Conservation (phyloP, 1,139 yeast species). For the Yamadazyma diddensiae region DNA sequence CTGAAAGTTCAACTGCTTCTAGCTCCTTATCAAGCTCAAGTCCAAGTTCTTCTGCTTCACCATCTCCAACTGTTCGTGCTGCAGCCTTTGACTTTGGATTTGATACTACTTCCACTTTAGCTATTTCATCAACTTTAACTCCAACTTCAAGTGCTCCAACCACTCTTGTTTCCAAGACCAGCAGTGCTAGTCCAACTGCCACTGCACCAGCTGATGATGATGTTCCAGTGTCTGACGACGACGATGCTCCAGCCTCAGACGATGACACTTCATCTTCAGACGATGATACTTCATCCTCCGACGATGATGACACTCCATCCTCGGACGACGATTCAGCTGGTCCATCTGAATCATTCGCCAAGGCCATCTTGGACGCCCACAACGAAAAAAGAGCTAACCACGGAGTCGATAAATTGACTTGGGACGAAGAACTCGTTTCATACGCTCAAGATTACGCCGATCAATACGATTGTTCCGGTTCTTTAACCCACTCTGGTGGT, state of each 20-base stretch:
- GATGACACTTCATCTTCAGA: slow-evolving; percentile 8
- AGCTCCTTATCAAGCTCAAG: slow-evolving; percentile 5
- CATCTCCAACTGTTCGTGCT: slow-evolving; percentile 2
- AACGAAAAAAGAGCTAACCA: slow-evolving; percentile 67
- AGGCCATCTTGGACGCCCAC: slow-evolving; percentile 54
- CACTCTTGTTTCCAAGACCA: slow-evolving; percentile 13
- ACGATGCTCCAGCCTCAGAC: slow-evolving; percentile 6
- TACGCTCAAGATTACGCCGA: slow-evolving; percentile 71
- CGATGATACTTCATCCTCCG: slow-evolving; percentile 3
- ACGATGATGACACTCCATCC: slow-evolving; percentile 5
- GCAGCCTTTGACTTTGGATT: slow-evolving; percentile 1
- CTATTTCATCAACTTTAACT: slow-evolving; percentile 5
- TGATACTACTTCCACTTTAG: slow-evolving; percentile 2
- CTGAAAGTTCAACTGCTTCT: not conserved
- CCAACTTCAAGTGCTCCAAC: slow-evolving; percentile 9
- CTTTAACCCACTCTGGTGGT: slow-evolving; percentile 71
- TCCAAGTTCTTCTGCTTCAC: slow-evolving; percentile 5
- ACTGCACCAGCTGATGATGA: slow-evolving; percentile 3
- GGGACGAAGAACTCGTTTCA: slow-evolving; percentile 60
- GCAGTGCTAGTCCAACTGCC: slow-evolving; percentile 7
- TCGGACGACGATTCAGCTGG: slow-evolving; percentile 13
- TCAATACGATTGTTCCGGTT: slow-evolving; percentile 65
- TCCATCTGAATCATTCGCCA: slow-evolving; percentile 30
- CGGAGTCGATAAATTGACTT: slow-evolving; percentile 54
- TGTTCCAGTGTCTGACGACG: slow-evolving; percentile 6